phyloP scores from a whole-genome alignment of 73 alveolate genomes.

The Paramecium sexaurelia region DNA sequence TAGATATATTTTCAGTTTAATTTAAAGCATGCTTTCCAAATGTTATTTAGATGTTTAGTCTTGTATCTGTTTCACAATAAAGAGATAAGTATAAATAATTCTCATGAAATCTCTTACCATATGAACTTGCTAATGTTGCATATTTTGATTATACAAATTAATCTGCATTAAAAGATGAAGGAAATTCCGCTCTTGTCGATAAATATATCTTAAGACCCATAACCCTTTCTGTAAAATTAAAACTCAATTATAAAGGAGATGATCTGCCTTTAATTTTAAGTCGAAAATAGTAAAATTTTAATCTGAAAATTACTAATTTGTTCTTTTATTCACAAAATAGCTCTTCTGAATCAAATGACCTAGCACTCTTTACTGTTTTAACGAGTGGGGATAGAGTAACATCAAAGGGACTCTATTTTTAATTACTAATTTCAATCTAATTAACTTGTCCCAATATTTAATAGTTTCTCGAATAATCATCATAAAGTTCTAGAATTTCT shows the following conservation, averaged over 20 bases:
- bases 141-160: slow-evolving; percentile 1
- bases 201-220: neutral
- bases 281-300: neutral
- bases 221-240: neutral
- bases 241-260: neutral
- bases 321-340: neutral
- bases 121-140: neutral
- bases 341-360: neutral
- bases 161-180: neutral
- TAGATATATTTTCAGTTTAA: neutral
- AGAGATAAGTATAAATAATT: neutral
- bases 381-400: neutral
- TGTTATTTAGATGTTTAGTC: neutral
- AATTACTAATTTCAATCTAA: neutral
- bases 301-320: neutral
- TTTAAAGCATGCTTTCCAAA: neutral
- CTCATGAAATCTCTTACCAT: neutral
- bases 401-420: neutral
- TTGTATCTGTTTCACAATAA: slow-evolving; percentile 7
- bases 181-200: neutral
- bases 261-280: neutral
- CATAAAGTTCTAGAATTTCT: neutral
- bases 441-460: neutral
- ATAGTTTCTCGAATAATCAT: neutral
- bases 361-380: neutral